A percentile compares a stretch with the other conserved stretches of the same genome.
phyloP scores from a whole-genome alignment of 1,284 basidiomycete species.

The Paramarasmius palmivorus region DNA sequence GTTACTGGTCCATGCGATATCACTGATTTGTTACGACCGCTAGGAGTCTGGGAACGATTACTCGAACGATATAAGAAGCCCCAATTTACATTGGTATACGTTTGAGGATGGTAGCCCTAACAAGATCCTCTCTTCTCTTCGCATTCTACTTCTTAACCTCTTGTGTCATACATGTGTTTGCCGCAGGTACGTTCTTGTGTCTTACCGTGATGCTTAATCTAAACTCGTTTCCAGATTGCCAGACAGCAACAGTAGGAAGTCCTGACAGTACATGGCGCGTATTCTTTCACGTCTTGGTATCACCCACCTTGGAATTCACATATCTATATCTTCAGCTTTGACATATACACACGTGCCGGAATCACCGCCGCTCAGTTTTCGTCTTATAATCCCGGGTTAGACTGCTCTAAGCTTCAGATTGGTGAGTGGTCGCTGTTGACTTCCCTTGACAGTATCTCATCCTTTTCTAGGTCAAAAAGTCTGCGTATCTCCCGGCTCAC shows the following conservation, averaged over 20 bases:
- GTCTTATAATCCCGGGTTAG: conserved; percentile 11
- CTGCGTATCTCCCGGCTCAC: conserved; percentile 9
- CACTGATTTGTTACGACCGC: no score
- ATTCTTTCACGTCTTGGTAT: neutral
- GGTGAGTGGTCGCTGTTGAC: neutral
- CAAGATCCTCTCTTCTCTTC: no score
- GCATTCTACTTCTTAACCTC: no score
- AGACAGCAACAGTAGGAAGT: conserved; percentile 8
- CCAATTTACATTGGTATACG: no score
- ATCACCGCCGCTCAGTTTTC: conserved; percentile 8
- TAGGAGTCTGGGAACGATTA: no score
- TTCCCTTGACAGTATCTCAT: neutral
- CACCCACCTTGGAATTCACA: neutral
- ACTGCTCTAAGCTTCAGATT: conserved; percentile 1
- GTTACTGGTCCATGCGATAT: no score
- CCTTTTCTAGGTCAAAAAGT: conserved; percentile 6
- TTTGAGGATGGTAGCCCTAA: no score
- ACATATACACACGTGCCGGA: neutral
- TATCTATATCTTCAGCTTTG: neutral
- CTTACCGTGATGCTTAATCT: no score
- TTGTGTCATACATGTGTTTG: no score
- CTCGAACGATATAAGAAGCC: no score
- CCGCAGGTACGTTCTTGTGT: no score
- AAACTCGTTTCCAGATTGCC: no score
- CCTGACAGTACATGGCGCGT: conserved; percentile 7